Percentiles rank a stretch among this genome's conserved stretches.
Evolutionary conservation across 441 rosid species (phyloP).

Genomic region (Bocquillonia castaneifolia): DNA sequence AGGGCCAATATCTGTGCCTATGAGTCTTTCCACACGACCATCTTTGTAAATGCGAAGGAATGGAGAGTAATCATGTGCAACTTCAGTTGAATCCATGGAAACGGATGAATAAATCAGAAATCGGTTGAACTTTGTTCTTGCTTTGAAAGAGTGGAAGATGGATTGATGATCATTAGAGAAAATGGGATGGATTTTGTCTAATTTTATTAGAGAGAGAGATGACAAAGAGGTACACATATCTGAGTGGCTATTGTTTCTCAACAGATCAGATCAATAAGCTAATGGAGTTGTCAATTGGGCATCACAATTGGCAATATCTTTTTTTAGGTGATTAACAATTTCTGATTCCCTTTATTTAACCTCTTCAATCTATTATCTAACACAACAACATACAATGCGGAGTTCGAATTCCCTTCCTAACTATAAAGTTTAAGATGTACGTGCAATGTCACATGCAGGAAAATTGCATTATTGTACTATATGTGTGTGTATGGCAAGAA

Average conservation of each 20-base stretch:
- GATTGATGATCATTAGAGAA: too few species aligned
- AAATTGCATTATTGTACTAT: too few species aligned
- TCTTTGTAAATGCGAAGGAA: slow-evolving; percentile 32
- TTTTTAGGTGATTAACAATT: too few species aligned
- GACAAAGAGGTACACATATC: neutral
- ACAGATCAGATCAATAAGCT: neutral
- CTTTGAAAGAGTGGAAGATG: neutral
- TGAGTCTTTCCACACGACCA: slow-evolving; percentile 40
- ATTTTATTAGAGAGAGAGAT: neutral
- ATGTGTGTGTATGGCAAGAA: too few species aligned
- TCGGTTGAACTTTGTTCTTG: neutral
- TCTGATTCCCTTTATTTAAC: too few species aligned
- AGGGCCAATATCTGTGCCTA: slow-evolving; percentile 34
- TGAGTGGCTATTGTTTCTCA: neutral
- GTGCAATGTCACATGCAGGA: too few species aligned
- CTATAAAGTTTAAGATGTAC: too few species aligned
- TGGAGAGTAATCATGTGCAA: slow-evolving; percentile 35
- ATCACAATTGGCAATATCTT: too few species aligned
- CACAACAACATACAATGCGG: too few species aligned
- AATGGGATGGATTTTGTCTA: neutral
- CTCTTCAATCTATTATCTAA: too few species aligned
- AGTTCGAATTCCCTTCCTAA: too few species aligned
- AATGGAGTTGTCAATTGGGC: too few species aligned
- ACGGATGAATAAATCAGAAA: neutral
- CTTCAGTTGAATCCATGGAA: slow-evolving; percentile 27